Percentiles rank a stretch among this genome's conserved stretches.
These are phyloP conservation scores for Phaeotremella skinneri DNA, from an alignment of 768 basidiomycete genomes.

Conservation along the genomic window DNA sequence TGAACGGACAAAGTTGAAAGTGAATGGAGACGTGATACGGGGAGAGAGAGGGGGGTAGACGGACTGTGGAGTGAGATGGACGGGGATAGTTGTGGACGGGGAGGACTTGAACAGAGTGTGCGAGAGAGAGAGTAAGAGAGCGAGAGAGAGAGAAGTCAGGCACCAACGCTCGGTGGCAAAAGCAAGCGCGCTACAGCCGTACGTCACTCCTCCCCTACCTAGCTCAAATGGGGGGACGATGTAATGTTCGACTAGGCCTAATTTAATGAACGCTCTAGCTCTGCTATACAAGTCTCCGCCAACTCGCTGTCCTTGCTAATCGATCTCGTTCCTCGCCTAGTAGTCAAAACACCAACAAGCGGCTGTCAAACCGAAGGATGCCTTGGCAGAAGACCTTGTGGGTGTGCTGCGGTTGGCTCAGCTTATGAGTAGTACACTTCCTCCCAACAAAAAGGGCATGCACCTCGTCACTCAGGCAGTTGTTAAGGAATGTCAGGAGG, in stretches of 20 bases:
- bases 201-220: neutral
- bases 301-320: neutral
- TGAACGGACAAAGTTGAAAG: neutral
- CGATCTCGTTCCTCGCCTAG: neutral
- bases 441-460: conserved; percentile 55
- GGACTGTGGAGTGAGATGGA: neutral
- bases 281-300: neutral
- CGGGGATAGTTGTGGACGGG: neutral
- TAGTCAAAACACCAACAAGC: neutral
- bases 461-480: conserved; percentile 82
- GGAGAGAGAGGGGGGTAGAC: neutral
- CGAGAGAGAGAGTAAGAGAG: neutral
- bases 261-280: neutral
- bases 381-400: conserved; percentile 84
- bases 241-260: neutral
- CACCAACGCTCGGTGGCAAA: conserved; percentile 2
- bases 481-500: conserved; percentile 63
- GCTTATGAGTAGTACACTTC: conserved; percentile 33
- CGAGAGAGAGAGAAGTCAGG: neutral
- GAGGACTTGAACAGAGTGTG: neutral
- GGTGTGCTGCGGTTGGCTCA: conserved; percentile 9
- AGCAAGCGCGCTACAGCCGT: neutral
- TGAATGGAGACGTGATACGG: no score
- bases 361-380: conserved; percentile 57
- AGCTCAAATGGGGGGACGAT: neutral